Evolutionary conservation across 208 protist genomes (phyloP).

Genomic region (Trypanosoma boissoni): DNA sequence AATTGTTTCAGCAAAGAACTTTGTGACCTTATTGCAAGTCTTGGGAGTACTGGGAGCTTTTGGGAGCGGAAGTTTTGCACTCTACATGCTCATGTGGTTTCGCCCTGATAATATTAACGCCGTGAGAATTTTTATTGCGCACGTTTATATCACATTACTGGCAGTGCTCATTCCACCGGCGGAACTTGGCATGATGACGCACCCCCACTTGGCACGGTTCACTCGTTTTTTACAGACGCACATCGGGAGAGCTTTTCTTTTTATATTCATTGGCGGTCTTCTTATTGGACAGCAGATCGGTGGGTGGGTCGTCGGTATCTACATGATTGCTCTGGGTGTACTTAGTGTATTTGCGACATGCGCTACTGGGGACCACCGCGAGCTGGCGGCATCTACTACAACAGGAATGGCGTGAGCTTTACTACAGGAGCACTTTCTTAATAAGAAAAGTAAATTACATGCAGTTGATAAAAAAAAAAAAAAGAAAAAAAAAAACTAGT

Average conservation of each 20-base stretch:
- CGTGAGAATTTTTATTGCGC: constrained; percentile 35
- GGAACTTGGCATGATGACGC: constrained; percentile 51
- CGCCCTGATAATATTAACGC: constrained; percentile 8
- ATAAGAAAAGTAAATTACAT: constrained; percentile 3
- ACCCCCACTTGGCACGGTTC: constrained; percentile 39
- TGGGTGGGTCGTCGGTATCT: constrained; percentile 59
- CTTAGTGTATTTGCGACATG: constrained; percentile 45
- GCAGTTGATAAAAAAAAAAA: no score
- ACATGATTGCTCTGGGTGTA: constrained; percentile 47
- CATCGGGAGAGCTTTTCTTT: constrained; percentile 60
- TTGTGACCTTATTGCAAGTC: constrained; percentile 22
- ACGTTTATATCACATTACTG: constrained; percentile 52
- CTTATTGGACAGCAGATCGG: constrained; percentile 44
- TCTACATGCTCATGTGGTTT: constrained; percentile 51
- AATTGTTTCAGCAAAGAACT: constrained; percentile 5
- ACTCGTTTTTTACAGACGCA: constrained; percentile 48
- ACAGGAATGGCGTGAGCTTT: background rate
- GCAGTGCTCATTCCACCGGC: constrained; percentile 53
- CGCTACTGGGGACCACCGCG: constrained; percentile 11
- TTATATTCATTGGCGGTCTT: constrained; percentile 74
- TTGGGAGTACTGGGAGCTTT: constrained; percentile 51
- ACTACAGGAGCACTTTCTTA: background rate
- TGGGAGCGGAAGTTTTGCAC: constrained; percentile 46
- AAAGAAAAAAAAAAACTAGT: no score
- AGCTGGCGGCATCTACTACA: background rate